Evolutionary conservation across 192 early-diverging fungal genomes (phyloP).

Genomic region (Coemansia asiatica): DNA sequence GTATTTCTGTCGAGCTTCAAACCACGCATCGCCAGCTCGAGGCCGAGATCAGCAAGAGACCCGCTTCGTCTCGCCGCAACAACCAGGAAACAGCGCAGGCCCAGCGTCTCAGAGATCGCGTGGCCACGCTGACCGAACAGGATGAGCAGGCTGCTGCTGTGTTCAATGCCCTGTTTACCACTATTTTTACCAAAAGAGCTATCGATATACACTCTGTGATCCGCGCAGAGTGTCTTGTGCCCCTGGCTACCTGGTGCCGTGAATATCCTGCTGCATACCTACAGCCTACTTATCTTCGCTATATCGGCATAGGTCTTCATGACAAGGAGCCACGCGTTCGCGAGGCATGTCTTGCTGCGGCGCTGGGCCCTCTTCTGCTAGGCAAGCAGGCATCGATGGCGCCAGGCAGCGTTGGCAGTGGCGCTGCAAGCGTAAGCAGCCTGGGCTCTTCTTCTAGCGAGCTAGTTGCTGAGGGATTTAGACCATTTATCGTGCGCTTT

Average conservation of each 20-base stretch:
- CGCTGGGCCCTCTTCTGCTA: slow-evolving; percentile 58
- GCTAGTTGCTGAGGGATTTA: slow-evolving; percentile 54
- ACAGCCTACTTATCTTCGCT: slow-evolving; percentile 72
- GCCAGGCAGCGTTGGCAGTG: slow-evolving; percentile 66
- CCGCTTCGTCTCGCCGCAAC: slow-evolving; percentile 2
- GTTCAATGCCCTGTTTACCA: slow-evolving; percentile 74
- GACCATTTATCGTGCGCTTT: slow-evolving; percentile 41
- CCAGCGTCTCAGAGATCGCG: slow-evolving; percentile 27
- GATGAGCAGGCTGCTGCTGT: slow-evolving; percentile 61
- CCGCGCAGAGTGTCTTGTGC: slow-evolving; percentile 78
- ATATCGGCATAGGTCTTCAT: slow-evolving; percentile 84
- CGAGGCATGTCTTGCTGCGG: slow-evolving; percentile 65
- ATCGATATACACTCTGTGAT: slow-evolving; percentile 86
- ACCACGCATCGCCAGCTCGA: slow-evolving; percentile 71
- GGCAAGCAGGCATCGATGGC: slow-evolving; percentile 63
- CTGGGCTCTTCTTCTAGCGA: slow-evolving; percentile 62
- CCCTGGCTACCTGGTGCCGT: slow-evolving; percentile 78
- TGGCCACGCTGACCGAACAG: slow-evolving; percentile 56
- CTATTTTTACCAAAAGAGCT: slow-evolving; percentile 86
- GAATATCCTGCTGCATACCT: slow-evolving; percentile 71
- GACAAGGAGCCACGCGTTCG: slow-evolving; percentile 77
- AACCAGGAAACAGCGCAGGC: slow-evolving; percentile 16
- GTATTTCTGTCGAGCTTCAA: slow-evolving; percentile 60
- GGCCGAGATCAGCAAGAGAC: slow-evolving; percentile 52
- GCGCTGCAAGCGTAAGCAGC: slow-evolving; percentile 73